A percentile compares a stretch with the other conserved stretches of the same genome.
Conservation (phyloP, 192 early-diverging fungal genomes). For the Podila epicladia region DNA sequence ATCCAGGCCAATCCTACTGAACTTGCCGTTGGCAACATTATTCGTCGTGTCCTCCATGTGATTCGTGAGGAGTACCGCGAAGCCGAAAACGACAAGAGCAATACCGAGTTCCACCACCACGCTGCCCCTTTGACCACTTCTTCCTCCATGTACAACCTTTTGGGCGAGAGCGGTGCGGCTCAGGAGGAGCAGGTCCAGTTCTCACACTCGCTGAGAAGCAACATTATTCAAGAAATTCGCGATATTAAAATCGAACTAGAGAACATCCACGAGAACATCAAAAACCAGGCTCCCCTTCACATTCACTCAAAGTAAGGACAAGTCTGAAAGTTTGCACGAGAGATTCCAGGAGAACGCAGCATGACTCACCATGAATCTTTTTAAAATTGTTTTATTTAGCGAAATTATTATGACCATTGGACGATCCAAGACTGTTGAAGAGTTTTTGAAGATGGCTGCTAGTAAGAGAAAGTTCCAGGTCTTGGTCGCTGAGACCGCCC, state of each 20-base stretch:
- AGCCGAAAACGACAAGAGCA: conserved; percentile 30
- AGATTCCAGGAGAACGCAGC: no score
- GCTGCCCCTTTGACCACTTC: conserved; percentile 51
- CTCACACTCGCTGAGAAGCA: conserved; percentile 69
- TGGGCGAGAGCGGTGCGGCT: conserved; percentile 62
- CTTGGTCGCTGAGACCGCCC: conserved; percentile 94
- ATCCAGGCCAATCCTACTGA: conserved; percentile 87
- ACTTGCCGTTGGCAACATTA: conserved; percentile 86
- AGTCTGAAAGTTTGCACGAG: no score
- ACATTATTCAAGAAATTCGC: conserved; percentile 83
- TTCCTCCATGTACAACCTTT: conserved; percentile 70
- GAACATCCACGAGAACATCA: conserved; percentile 79
- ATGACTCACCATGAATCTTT: background rate
- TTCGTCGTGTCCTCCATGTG: conserved; percentile 83
- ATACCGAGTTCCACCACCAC: conserved; percentile 21
- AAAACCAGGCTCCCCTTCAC: conserved; percentile 86
- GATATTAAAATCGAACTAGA: conserved; percentile 92
- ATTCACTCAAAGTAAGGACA: conserved; percentile 89
- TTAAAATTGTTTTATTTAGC: conserved; percentile 52
- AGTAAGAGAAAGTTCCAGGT: conserved; percentile 91
- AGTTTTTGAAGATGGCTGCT: conserved; percentile 88
- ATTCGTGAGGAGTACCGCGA: conserved; percentile 77
- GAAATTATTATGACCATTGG: conserved; percentile 97
- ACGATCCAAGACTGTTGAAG: conserved; percentile 83
- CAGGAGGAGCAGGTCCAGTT: conserved; percentile 49